Evolutionary conservation across 2,329 filamentous ascomycete species (phyloP).

Genomic region (Xylaria sp.): DNA sequence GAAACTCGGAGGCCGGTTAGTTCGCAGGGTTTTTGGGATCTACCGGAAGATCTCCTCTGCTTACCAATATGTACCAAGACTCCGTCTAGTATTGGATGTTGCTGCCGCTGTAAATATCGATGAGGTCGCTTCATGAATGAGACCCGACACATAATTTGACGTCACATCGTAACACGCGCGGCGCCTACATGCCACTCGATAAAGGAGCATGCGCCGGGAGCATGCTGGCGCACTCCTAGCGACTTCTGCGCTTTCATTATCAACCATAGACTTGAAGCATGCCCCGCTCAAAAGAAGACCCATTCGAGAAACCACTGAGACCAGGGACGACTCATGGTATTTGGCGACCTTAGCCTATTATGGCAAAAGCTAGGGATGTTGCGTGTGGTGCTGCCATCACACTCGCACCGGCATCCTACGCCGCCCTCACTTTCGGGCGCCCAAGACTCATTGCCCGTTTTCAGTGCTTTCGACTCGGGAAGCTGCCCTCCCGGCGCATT

Average conservation of each 20-base stretch:
- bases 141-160: not conserved
- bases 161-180: not conserved
- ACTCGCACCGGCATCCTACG: slow-evolving; percentile 57
- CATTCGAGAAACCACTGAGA: slow-evolving; percentile 49
- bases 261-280: not conserved
- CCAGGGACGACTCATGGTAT: slow-evolving; percentile 49
- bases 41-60: slow-evolving; percentile 11
- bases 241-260: not conserved
- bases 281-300: slow-evolving; percentile 38
- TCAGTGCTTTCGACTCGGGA: slow-evolving; percentile 49
- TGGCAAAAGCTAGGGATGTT: slow-evolving; percentile 54
- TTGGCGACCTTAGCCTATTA: slow-evolving; percentile 53
- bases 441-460: slow-evolving; percentile 43
- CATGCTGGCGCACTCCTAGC: not conserved
- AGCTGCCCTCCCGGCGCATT: slow-evolving; percentile 54
- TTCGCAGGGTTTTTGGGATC: slow-evolving; percentile 3
- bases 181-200: not conserved
- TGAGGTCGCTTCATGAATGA: not conserved
- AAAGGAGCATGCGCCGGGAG: not conserved
- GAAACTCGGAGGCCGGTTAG: slow-evolving; percentile 7
- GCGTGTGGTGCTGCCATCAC: slow-evolving; percentile 50
- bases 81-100: not conserved
- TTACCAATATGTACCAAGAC: slow-evolving; percentile 6
- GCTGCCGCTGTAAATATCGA: not conserved
- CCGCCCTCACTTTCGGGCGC: slow-evolving; percentile 52